phyloP scores from a whole-genome alignment of 768 basidiomycete species.

The Boletus reticulatus region DNA sequence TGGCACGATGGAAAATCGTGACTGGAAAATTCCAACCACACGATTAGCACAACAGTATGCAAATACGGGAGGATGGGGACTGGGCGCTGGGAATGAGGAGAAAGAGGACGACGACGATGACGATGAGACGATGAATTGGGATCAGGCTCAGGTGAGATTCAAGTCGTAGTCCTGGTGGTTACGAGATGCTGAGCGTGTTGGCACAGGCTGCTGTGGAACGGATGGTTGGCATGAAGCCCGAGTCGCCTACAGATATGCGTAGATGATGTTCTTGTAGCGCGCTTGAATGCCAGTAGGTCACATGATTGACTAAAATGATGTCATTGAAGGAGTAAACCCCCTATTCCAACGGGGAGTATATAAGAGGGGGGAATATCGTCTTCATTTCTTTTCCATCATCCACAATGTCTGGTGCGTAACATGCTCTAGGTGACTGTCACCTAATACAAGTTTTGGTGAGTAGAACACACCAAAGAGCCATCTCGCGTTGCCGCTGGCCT shows the following conservation, averaged over 20 bases:
- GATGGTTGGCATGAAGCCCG: conserved; percentile 52
- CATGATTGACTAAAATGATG: conserved; percentile 6
- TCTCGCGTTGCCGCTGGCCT: conserved; percentile 53
- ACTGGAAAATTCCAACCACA: conserved; percentile 20
- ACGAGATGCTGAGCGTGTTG: conserved; percentile 1
- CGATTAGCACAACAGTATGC: conserved; percentile 38
- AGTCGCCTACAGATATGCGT: conserved; percentile 27
- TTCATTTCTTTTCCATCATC: neutral
- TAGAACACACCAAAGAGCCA: conserved; percentile 38
- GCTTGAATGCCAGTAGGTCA: neutral
- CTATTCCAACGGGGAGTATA: conserved; percentile 6
- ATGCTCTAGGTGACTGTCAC: fast-evolving
- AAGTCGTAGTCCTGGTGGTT: neutral
- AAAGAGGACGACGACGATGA: conserved; percentile 66
- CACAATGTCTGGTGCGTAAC: conserved; percentile 15
- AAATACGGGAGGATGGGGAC: conserved; percentile 73
- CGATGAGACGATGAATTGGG: conserved; percentile 63
- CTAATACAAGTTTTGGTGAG: neutral
- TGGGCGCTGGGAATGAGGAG: conserved; percentile 60
- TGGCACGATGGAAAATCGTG: conserved; percentile 41
- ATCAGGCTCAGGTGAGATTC: conserved; percentile 60
- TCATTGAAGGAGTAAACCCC: neutral
- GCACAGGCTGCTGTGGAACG: conserved; percentile 52
- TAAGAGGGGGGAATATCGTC: neutral
- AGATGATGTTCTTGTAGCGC: conserved; percentile 9